phyloP scores from a whole-genome alignment of 2,329 filamentous ascomycete genomes.

The Paecilomyces dactylethromorphus region DNA sequence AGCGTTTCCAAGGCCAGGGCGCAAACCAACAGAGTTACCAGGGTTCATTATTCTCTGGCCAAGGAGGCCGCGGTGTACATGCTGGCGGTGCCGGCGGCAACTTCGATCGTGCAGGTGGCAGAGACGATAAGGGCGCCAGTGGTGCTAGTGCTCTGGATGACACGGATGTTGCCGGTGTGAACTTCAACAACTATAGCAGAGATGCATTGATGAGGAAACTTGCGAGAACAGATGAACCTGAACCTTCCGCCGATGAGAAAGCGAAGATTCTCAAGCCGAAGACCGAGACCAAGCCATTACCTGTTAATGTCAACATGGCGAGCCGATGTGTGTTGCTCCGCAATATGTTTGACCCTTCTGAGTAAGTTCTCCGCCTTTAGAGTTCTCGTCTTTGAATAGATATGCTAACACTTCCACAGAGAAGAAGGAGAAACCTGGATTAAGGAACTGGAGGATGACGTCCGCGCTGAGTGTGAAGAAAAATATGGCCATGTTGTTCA shows the following conservation, averaged over 20 bases:
- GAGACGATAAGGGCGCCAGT: conserved; percentile 80
- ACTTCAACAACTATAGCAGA: conserved; percentile 99
- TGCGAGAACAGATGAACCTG: conserved; percentile 84
- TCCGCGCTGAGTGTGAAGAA: conserved; percentile 83
- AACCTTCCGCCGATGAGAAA: conserved; percentile 55
- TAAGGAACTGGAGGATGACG: conserved; percentile 90
- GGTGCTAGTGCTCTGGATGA: conserved; percentile 94
- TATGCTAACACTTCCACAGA: conserved; percentile 45
- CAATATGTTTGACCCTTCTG: conserved; percentile 88
- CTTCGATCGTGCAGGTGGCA: conserved; percentile 84
- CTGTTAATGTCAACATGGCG: conserved; percentile 82
- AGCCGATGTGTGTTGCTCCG: conserved; percentile 90
- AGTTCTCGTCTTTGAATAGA: background rate
- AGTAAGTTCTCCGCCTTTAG: conserved; percentile 55
- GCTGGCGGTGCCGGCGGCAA: conserved; percentile 62
- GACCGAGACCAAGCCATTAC: conserved; percentile 69
- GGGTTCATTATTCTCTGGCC: conserved; percentile 85
- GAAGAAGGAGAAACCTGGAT: conserved; percentile 84
- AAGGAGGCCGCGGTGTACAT: conserved; percentile 79
- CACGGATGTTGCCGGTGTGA: conserved; percentile 94
- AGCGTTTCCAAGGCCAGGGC: conserved; percentile 80
- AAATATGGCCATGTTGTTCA: conserved; percentile 98
- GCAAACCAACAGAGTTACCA: conserved; percentile 63
- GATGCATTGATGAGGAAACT: conserved; percentile 98
- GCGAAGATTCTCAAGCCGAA: conserved; percentile 70